phyloP scores from a whole-genome alignment of 257 asterid species.

The Asclepias syriaca region DNA sequence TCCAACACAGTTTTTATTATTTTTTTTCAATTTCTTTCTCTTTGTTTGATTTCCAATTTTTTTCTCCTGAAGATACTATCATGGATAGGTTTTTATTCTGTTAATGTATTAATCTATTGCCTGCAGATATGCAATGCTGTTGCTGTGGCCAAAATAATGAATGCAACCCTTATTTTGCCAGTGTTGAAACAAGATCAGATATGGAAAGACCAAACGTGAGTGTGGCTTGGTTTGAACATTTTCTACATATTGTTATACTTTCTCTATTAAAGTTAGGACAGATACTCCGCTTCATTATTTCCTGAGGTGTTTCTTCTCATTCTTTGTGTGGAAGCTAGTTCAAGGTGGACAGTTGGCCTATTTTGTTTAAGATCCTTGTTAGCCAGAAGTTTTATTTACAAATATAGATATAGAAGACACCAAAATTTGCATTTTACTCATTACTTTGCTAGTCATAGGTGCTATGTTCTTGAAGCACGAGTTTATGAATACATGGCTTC shows the following conservation, averaged over 20 bases:
- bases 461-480: not conserved
- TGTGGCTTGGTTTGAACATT: constrained; percentile 27
- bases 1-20: not conserved
- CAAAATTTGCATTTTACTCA: not conserved
- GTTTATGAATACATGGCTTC: not conserved
- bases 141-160: constrained; percentile 96
- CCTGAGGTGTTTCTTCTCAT: not conserved
- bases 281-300: not conserved
- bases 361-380: too few species aligned
- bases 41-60: not conserved
- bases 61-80: not conserved
- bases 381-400: too few species aligned
- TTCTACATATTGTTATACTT: not conserved
- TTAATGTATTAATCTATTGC: constrained; percentile 13
- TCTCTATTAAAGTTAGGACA: not conserved
- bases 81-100: constrained; percentile 13
- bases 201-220: constrained; percentile 99
- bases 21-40: not conserved
- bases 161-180: constrained; percentile 93
- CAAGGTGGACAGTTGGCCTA: not conserved
- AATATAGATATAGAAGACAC: too few species aligned
- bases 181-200: constrained; percentile 99
- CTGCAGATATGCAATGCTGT: constrained; percentile 98
- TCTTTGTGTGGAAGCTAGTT: not conserved
- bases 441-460: not conserved